Base-by-base conservation (phyloP, 805 yeast genomes). In the Yamadazyma takamatsuzukensis region DNA sequence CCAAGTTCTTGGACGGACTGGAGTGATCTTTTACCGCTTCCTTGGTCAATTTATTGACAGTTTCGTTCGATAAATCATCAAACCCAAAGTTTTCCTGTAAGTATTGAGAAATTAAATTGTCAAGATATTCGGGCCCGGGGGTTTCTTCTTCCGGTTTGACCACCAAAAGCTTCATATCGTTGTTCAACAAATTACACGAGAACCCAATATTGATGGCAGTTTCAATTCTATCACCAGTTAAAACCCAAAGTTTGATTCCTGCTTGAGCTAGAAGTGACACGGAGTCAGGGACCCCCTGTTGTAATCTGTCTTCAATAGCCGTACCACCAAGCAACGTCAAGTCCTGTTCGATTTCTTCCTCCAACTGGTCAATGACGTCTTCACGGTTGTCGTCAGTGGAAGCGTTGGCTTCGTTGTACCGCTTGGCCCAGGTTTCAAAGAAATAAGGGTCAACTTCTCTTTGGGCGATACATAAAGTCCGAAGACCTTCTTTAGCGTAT, bases 181-280 rank as follows among this genome's bases (percentile, higher is more conserved):
- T 77, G 30, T 75, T 77, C 32, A 83, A 62, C 45, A 83, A 64
- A 41, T 83, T 81, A 59, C 90, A 83, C 11, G 86, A 78, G 50
- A 80, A 83, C 1, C 90, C 93, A 55, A 83, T 83, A 52, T 82
- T 80, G 52, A 83, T 83, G 3, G 93, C 93, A 7, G 93, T 83
- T 56, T 83, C 93, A 32, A 83, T 77, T 53, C 80, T 77, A 56
- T 83, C 93, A 43, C 93, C 93, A 7, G 93, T 83, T 18, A 83
- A 65, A 33, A 83, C 89, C 93, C 93, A 83, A 30, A 83, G 62
- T 54, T 83, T 83, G 47, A 83, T 78, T 30, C 93, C 93, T 0
- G 89, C 90, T 29, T 70, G 62, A 5, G 78, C 75, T 31, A 83
- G 64, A 25, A 77, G 53, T 11, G 80, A 72, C 45, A 83, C 83